Evolutionary conservation across 2,329 filamentous ascomycete species (phyloP).

Genomic region (Nothomitra cinnamomea): DNA sequence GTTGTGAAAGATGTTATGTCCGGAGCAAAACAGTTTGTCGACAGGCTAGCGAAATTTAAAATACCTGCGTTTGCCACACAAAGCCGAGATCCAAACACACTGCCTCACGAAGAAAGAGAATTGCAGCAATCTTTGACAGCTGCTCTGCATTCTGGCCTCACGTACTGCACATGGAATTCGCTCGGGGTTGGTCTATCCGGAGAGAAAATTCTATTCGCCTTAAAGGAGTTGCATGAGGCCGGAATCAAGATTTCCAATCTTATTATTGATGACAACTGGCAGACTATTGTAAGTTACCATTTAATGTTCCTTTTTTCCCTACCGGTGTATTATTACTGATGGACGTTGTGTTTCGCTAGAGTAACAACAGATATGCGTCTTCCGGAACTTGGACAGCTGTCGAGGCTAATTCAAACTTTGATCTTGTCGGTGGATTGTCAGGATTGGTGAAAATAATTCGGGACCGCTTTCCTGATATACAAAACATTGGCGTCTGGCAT

Average conservation of each 20-base stretch:
- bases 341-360: neutral
- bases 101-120: slow-evolving; percentile 30
- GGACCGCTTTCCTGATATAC: slow-evolving; percentile 44
- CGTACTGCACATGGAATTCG: slow-evolving; percentile 95
- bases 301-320: neutral
- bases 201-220: slow-evolving; percentile 57
- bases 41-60: neutral
- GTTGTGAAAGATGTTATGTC: neutral
- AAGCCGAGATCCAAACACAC: slow-evolving; percentile 25
- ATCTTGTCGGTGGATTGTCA: neutral
- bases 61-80: no score
- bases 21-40: neutral
- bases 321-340: no score
- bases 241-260: slow-evolving; percentile 66
- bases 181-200: slow-evolving; percentile 72
- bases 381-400: neutral
- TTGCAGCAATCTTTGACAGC: slow-evolving; percentile 53
- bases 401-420: neutral
- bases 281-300: slow-evolving; percentile 40
- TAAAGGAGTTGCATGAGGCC: slow-evolving; percentile 52
- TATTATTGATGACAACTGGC: slow-evolving; percentile 97
- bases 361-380: neutral
- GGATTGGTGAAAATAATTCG: neutral
- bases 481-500: slow-evolving; percentile 89
- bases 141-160: slow-evolving; percentile 80